phyloP scores from a whole-genome alignment of 2,329 filamentous ascomycete species.

The Botrytis paeoniae region DNA sequence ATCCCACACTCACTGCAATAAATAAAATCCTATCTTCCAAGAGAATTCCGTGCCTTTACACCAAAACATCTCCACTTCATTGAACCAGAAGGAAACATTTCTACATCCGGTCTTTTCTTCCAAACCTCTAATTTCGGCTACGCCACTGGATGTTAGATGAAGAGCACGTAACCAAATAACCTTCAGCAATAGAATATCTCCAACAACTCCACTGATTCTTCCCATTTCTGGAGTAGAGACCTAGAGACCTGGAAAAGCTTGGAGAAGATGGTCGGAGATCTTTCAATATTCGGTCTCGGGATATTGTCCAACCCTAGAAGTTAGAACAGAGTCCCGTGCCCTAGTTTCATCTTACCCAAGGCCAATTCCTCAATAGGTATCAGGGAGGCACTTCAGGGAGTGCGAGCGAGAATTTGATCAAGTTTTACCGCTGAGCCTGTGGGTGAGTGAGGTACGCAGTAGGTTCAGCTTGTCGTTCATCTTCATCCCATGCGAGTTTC shows the following conservation, averaged over 20 bases:
- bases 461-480: neutral
- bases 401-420: neutral
- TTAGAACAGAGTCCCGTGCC: neutral
- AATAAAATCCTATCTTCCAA: neutral
- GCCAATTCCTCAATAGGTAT: neutral
- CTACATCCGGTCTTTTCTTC: neutral
- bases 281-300: slow-evolving; percentile 17
- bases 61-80: neutral
- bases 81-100: neutral
- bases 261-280: slow-evolving; percentile 15
- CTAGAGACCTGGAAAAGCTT: neutral
- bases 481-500: neutral
- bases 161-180: slow-evolving; percentile 8
- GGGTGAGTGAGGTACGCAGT: neutral
- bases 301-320: neutral
- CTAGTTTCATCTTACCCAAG: slow-evolving; percentile 4
- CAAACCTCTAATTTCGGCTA: slow-evolving; percentile 11
- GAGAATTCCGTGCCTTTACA: neutral
- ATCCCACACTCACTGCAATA: neutral
- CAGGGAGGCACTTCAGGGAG: neutral
- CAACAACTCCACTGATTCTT: neutral
- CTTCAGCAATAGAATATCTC: neutral
- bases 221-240: neutral
- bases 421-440: neutral
- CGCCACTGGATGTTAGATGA: neutral